Evolutionary conservation across 306 rosid genomes (phyloP), one percentile per base, ranked within the genome.

Genomic region (Ormosia semicastrata): DNA sequence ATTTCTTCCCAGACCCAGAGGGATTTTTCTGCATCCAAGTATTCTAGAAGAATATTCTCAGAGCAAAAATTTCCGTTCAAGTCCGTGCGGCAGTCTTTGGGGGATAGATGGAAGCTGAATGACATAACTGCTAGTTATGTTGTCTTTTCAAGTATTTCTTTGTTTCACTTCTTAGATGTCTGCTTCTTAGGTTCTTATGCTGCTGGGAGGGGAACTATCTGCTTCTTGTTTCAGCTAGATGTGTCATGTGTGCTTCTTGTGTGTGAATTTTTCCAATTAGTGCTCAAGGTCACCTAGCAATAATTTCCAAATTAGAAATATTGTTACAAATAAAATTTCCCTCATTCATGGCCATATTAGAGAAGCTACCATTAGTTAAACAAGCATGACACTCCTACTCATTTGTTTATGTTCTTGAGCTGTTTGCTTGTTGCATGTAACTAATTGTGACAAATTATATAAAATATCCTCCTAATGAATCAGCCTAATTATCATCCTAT

Each of bases 91-190:
- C n/a, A n/a, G n/a, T 93, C 97, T 72, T 58, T 88, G 59, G 93
- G 97, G 34, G 93, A 90, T 83, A 88, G 41, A 81, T 93, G 85
- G 92, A 90, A 93, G 88, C 93, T 90, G 63, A 82, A 77, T 62
- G 91, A 92, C 84, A 52, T 95, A 36, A 88, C 69, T 86, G 76
- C 94, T 40, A 58, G 99, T 93, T 93, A 74, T 75, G 88, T 6
- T 10, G 1, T 73, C 66, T 6, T 30, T 13, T 65, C 40, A 40
- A 8, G 1, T 52, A 5, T 57, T 33, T 58, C n/a, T 70, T 53
- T 57, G 15, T 9, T 39, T 78, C 6, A 13, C 53, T 66, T 6
- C 34, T 66, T 6, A 37, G 2, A 37, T 7, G 29, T 36, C 18
- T 13, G 24, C 7, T 37, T 54, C 44, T 56, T 43, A 32, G 24